These are phyloP conservation scores for Backusella australiensis DNA, from an alignment of 192 early-diverging fungal genomes.

Conservation along the genomic window DNA sequence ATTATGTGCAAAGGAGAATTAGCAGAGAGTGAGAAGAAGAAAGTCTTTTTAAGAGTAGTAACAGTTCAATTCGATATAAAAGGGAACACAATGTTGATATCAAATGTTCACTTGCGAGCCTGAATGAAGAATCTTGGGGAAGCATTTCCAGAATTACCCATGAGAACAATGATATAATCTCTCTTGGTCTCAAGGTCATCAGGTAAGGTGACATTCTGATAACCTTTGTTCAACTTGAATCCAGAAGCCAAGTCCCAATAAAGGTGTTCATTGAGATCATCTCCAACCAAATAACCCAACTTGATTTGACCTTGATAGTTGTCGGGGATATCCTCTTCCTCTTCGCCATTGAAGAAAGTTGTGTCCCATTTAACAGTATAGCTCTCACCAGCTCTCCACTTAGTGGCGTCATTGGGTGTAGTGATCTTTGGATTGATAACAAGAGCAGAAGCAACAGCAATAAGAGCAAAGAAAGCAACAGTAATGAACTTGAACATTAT, in stretches of 20 bases:
- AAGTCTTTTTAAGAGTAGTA: neutral
- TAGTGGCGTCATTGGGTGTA: constrained; percentile 2
- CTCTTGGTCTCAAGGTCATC: constrained; percentile 1
- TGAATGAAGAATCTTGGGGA: constrained; percentile 19
- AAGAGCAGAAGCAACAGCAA: constrained; percentile 3
- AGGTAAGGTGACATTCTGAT: constrained; percentile 15
- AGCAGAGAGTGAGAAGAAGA: neutral
- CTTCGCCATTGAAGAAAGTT: neutral
- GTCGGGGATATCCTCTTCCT: constrained; percentile 15
- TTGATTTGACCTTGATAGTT: constrained; percentile 8
- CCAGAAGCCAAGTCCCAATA: constrained; percentile 21
- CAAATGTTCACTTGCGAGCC: neutral
- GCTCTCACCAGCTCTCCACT: constrained; percentile 22
- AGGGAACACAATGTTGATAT: neutral
- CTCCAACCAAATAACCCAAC: constrained; percentile 22
- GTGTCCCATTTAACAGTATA: constrained; percentile 19
- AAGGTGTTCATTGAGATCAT: constrained; percentile 24
- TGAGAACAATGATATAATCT: constrained; percentile 26
- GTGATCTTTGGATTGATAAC: constrained; percentile 11
- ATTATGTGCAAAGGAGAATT: constrained; percentile 1
- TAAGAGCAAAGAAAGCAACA: constrained; percentile 5
- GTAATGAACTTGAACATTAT: constrained; percentile 14
- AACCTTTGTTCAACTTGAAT: constrained; percentile 14
- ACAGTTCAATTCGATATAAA: neutral
- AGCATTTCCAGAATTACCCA: constrained; percentile 31